Base-by-base conservation (phyloP, 163 green algal genomes). In the Trebouxia gelatinosa region DNA sequence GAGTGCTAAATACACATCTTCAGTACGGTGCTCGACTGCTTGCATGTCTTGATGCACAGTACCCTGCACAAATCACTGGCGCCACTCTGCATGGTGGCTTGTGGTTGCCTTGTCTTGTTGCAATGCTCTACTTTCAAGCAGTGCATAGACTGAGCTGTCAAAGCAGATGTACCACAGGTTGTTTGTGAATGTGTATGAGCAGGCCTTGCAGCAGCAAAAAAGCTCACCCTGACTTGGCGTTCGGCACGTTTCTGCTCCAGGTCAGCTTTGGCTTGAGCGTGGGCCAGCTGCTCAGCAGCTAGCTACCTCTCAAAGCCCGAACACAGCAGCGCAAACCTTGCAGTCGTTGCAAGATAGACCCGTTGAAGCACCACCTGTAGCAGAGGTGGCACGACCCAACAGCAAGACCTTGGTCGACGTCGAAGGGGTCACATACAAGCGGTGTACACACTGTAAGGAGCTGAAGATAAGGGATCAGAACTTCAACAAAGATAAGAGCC, bases 401-500 rank as follows among this genome's bases (percentile, higher is more conserved):
- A 72, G 64, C 35, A 72, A 72, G 26, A 72, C 64, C 23, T 29
- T 72, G 37, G 64, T 72, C 2, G 64, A 72, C 21, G 16, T 72
- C 3, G 64, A 72, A 43, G 64, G 64, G 21, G 35, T 72, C 37
- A 72, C 64, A 29, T 72, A 72, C 43, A 76, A 76, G 28, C 19
- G 68, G 28, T 76, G 68, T 31, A 76, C 68, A n/a, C 43, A 61
- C 68, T 76, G 68, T 29, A 76, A 76, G 31, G 68, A 76, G 40
- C 46, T 76, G 17, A 76, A 76, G 31, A 39, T 61, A 9, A 28
- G 68, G 29, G 68, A 76, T 43, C 68, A 76, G 68, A 72, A 72
- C 9, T 76, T 76, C 68, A 76, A 76, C 68, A 76, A 76, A 43
- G 68, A 76, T 43, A 76, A 76, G 39, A 76, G 40, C 17, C 40